Evolutionary conservation across 768 basidiomycete species (phyloP).

Genomic region (Tulasnella sp.): DNA sequence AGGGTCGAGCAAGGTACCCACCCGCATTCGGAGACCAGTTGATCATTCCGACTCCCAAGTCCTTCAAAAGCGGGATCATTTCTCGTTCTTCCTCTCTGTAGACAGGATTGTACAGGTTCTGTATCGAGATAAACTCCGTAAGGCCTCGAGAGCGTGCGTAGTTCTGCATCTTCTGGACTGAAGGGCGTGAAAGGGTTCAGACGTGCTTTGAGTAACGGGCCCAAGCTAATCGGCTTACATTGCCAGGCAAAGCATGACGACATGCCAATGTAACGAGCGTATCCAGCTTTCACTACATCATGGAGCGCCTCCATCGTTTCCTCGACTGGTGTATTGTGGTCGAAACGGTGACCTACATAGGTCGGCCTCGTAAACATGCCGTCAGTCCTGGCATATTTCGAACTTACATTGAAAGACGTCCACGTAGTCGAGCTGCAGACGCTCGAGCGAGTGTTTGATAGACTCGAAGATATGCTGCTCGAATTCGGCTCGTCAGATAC

Average conservation of each 20-base stretch:
- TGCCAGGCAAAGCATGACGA: conserved; percentile 11
- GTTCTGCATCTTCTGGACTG: conserved; percentile 9
- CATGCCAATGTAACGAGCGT: conserved; percentile 32
- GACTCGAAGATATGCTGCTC: conserved; percentile 38
- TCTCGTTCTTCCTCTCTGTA: conserved; percentile 9
- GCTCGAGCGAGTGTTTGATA: conserved; percentile 31
- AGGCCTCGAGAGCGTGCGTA: conserved; percentile 14
- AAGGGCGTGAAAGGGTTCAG: neutral
- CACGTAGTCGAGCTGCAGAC: conserved; percentile 36
- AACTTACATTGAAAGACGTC: conserved; percentile 34
- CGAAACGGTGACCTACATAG: conserved; percentile 26
- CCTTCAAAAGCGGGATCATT: conserved; percentile 2
- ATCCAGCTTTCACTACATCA: conserved; percentile 39
- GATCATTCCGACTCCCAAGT: conserved; percentile 20
- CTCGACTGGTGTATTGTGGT: conserved; percentile 37
- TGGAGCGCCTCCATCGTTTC: conserved; percentile 18
- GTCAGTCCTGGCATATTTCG: neutral
- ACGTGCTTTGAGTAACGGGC: neutral
- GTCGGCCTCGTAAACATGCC: neutral
- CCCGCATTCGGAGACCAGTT: conserved; percentile 21
- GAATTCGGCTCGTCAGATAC: neutral
- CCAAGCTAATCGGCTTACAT: neutral
- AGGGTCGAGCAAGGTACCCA: conserved; percentile 17
- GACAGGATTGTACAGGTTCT: conserved; percentile 3
- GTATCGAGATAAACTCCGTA: conserved; percentile 1